A percentile compares a stretch with the other conserved stretches of the same genome.
These are phyloP conservation scores for Amoeboaphelidium occidentale DNA, from an alignment of 371 early-diverging fungal species.

Conservation along the genomic window DNA sequence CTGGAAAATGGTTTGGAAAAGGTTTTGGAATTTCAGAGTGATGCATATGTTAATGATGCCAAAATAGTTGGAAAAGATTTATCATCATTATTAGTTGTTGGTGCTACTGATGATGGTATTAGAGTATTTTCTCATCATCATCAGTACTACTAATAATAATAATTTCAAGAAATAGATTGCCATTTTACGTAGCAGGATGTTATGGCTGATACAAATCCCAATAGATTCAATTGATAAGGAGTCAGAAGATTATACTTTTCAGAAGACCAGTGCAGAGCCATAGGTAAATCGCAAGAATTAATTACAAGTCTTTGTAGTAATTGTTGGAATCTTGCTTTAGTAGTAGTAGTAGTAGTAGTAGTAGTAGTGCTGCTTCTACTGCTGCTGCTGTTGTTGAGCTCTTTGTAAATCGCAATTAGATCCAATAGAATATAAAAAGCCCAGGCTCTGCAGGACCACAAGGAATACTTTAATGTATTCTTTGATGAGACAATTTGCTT, in stretches of 20 bases:
- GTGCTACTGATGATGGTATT: too few relatives aligned
- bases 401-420: not conserved
- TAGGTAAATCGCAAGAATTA: not conserved
- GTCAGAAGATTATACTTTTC: not conserved
- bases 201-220: not conserved
- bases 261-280: not conserved
- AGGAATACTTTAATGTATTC: not conserved
- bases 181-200: not conserved
- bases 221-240: not conserved
- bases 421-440: not conserved
- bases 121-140: too few relatives aligned
- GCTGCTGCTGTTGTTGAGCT: too few relatives aligned
- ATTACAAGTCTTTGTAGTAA: not conserved
- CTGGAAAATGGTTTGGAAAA: too few relatives aligned
- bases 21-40: too few relatives aligned
- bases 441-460: not conserved
- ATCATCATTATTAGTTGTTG: too few relatives aligned
- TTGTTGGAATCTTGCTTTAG: too few relatives aligned
- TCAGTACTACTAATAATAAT: too few relatives aligned
- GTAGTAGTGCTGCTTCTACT: too few relatives aligned
- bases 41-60: too few relatives aligned
- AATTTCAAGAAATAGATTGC: not conserved
- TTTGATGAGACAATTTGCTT: not conserved
- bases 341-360: too few relatives aligned
- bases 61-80: too few relatives aligned